phyloP scores from a whole-genome alignment of 179 eudicot species.

The Heliamphora pulchella region DNA sequence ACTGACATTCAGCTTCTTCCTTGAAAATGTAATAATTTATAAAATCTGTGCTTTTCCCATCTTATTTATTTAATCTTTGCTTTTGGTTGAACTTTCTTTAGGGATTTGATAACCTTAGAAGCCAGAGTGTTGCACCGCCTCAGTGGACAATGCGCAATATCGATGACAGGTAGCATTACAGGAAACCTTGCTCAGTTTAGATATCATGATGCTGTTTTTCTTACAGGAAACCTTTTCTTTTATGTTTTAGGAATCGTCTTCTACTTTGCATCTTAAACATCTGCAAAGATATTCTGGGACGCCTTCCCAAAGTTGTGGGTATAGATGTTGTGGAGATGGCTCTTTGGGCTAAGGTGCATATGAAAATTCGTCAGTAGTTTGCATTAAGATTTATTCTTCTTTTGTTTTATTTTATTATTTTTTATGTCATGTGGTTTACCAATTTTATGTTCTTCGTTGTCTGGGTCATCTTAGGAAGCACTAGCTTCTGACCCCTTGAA shows the following conservation, averaged over 20 bases:
- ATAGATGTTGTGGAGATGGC: conserved; percentile 99
- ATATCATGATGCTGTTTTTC: not conserved
- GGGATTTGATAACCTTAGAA: conserved; percentile 90
- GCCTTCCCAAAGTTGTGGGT: conserved; percentile 88
- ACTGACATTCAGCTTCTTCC: not conserved
- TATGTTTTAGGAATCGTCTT: conserved; percentile 64
- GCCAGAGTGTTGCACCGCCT: conserved; percentile 68
- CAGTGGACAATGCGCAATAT: conserved; percentile 92
- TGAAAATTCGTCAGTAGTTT: conserved; percentile 3
- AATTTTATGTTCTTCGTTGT: not conserved
- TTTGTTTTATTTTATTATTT: not conserved
- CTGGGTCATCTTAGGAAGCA: not conserved
- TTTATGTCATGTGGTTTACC: conserved; percentile 1
- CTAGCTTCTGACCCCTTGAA: not conserved
- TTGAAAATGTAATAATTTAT: not conserved
- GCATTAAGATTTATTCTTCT: conserved; percentile 7
- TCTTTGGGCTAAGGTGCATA: conserved; percentile 93
- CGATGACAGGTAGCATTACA: conserved; percentile 63
- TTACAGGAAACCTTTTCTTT: not conserved
- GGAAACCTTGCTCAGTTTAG: not conserved
- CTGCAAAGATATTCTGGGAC: conserved; percentile 77
- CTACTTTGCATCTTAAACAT: conserved; percentile 67
- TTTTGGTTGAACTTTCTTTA: conserved; percentile 19
- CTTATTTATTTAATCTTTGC: conserved; percentile 7
- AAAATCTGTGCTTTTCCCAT: not conserved